Base-by-base conservation (phyloP, 1,284 basidiomycete genomes). In the Rhodofomes roseus region DNA sequence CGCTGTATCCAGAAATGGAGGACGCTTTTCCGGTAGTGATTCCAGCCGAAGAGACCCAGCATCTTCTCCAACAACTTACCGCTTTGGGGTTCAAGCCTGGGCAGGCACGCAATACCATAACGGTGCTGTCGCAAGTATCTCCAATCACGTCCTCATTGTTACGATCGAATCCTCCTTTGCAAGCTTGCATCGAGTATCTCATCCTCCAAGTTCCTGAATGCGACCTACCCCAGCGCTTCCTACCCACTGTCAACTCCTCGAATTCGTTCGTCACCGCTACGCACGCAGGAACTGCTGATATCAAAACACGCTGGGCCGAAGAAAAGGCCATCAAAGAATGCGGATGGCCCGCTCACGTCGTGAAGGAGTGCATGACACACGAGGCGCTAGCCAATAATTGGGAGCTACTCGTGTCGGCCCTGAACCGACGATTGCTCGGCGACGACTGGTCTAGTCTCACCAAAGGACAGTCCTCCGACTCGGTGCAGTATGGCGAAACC, bases 251-350 rank as follows among this genome's bases (percentile, higher is more conserved):
- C 23, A 88, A 86, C 62, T 87, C 88, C 1, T 91, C 89, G 1
- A 82, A 86, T 66, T 77, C 86, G 1, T 91, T 90, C 67, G 76
- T 89, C 54, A 87, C 79, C 36, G 83, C 81, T 25, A 78, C 76
- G 23, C 85, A 90, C 70, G 76, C 83, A 27, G 86, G 87, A 1
- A 73, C 73, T 18, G 82, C 84, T 36, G 84, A 88, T 60, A 73
- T 97, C 20, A 89, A 87, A 62, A 81, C 77, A 57, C 82, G 90
- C 16, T 98, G 96, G 96, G 76, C 90, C 1, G 84, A 89, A 62
- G 93, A 97, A 57, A 86, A 88, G 67, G 85, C 93, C 2, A 81
- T 89, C 58, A 94, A 93, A 69, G 84, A 91, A 68, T 92, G 89
- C 44, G 95, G 95, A 2, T 95, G 89, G 77, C 95, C 95, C 7